These are phyloP conservation scores for Phaeoacremonium minimum DNA, from an alignment of 2,329 filamentous ascomycete genomes.

Conservation along the genomic window DNA sequence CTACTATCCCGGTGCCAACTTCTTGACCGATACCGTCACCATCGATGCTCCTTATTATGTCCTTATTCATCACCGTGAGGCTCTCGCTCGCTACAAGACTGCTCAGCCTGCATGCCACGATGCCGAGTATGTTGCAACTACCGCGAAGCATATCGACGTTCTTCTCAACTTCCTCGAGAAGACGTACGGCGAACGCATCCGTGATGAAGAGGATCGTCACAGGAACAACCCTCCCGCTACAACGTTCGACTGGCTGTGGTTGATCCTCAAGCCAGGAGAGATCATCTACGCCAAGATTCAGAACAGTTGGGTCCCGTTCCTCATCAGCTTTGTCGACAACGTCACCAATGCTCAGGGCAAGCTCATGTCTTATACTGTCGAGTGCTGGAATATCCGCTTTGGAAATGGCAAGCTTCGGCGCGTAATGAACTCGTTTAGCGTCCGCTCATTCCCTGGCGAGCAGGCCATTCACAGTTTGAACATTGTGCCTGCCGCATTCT, in stretches of 20 bases:
- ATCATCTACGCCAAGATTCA: constrained; percentile 36
- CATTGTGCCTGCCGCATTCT: constrained; percentile 37
- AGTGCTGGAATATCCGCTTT: constrained; percentile 37
- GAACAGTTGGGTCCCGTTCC: constrained; percentile 33
- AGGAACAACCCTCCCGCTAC: constrained; percentile 29
- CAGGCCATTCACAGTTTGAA: constrained; percentile 34
- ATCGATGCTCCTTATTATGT: constrained; percentile 41
- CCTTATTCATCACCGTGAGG: constrained; percentile 40
- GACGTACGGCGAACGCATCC: constrained; percentile 28
- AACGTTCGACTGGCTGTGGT: constrained; percentile 41
- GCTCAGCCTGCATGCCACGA: constrained; percentile 35
- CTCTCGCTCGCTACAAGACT: constrained; percentile 34
- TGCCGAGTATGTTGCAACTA: constrained; percentile 33
- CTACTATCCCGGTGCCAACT: constrained; percentile 39
- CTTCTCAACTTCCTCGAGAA: constrained; percentile 37
- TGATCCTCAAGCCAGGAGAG: constrained; percentile 39
- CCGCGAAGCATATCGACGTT: constrained; percentile 37
- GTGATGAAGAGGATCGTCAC: constrained; percentile 35
- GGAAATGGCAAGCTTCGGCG: constrained; percentile 26
- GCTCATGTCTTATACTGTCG: constrained; percentile 16
- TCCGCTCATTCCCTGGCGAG: constrained; percentile 37
- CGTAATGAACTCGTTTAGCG: constrained; percentile 27
- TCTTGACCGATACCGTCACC: constrained; percentile 27
- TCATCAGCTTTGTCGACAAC: constrained; percentile 28
- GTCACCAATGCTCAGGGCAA: constrained; percentile 1